These are phyloP conservation scores for Termitomyces titanicus DNA, from an alignment of 768 basidiomycete species.

Conservation along the genomic window DNA sequence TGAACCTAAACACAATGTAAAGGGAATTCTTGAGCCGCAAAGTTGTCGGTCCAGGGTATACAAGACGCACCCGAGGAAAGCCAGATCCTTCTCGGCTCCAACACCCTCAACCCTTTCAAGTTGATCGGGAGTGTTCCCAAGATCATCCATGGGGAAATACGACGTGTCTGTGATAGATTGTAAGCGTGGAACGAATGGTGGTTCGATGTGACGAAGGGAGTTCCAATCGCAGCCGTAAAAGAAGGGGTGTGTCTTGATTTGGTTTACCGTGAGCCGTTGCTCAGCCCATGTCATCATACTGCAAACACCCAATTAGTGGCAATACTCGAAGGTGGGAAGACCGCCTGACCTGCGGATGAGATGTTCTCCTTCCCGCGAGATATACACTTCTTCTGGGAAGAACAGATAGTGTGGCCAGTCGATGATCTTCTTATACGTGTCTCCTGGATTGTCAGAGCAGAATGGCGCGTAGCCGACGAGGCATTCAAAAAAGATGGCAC, in stretches of 20 bases:
- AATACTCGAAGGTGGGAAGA: neutral
- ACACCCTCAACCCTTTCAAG: constrained; percentile 59
- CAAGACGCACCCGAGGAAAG: constrained; percentile 55
- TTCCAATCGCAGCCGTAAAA: constrained; percentile 96
- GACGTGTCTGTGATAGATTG: constrained; percentile 91
- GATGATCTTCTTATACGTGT: constrained; percentile 98
- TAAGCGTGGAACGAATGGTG: constrained; percentile 92
- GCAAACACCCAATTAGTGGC: constrained; percentile 10
- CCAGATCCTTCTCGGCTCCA: constrained; percentile 64
- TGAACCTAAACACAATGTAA: constrained; percentile 51
- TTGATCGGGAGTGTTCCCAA: constrained; percentile 64
- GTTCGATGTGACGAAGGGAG: constrained; percentile 86
- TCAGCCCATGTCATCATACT: constrained; percentile 88
- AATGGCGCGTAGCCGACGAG: constrained; percentile 97
- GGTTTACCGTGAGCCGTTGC: constrained; percentile 69
- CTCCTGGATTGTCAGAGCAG: constrained; percentile 94
- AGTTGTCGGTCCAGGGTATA: neutral
- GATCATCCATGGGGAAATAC: constrained; percentile 95
- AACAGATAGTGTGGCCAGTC: constrained; percentile 90
- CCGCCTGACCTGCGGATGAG: constrained; percentile 71
- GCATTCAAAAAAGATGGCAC: constrained; percentile 99
- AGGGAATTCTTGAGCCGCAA: neutral
- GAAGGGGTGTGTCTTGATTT: constrained; percentile 92
- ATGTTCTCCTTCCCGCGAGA: constrained; percentile 90
- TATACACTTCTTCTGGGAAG: constrained; percentile 94